Evolutionary conservation across 768 basidiomycete species (phyloP).

Genomic region (Tylopilus plumbeoviolaceoides): DNA sequence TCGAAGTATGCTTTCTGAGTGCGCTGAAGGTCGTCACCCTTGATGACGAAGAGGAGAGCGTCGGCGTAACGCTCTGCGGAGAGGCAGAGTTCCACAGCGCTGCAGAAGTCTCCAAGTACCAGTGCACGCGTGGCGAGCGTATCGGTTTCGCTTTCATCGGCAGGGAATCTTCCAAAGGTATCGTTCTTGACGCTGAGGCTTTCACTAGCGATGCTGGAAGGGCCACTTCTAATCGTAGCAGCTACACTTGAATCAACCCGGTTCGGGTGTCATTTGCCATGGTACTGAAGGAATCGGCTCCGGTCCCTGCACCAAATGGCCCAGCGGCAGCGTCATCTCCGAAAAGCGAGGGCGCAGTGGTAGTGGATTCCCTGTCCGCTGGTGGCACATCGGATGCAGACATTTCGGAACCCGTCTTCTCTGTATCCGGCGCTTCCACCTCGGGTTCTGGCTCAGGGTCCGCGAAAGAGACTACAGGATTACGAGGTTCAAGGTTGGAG

Average conservation of each 20-base stretch:
- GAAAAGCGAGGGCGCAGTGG: constrained; percentile 84
- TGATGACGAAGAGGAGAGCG: constrained; percentile 88
- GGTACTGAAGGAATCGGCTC: constrained; percentile 86
- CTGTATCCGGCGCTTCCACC: constrained; percentile 25
- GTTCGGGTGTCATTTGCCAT: constrained; percentile 41
- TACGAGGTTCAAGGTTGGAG: constrained; percentile 48
- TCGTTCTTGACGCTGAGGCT: constrained; percentile 56
- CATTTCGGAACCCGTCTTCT: constrained; percentile 58
- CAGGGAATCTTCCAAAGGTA: constrained; percentile 87
- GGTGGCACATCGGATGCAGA: constrained; percentile 66
- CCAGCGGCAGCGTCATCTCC: constrained; percentile 69
- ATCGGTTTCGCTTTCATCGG: constrained; percentile 84
- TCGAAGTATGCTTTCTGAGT: constrained; percentile 96
- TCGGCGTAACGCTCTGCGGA: constrained; percentile 90
- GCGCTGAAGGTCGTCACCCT: constrained; percentile 77
- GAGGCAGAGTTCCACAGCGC: constrained; percentile 88
- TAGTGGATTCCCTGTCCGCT: constrained; percentile 73
- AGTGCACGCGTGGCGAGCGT: constrained; percentile 87
- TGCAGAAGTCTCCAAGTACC: constrained; percentile 92
- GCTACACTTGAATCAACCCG: constrained; percentile 85
- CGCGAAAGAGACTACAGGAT: constrained; percentile 80
- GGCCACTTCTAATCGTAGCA: constrained; percentile 89
- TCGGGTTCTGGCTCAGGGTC: constrained; percentile 50
- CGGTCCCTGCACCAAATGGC: constrained; percentile 48
- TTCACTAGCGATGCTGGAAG: constrained; percentile 67